These are phyloP conservation scores for Phyllostachys edulis DNA, from an alignment of 176 grass and related monocot genomes.

Conservation along the genomic window DNA sequence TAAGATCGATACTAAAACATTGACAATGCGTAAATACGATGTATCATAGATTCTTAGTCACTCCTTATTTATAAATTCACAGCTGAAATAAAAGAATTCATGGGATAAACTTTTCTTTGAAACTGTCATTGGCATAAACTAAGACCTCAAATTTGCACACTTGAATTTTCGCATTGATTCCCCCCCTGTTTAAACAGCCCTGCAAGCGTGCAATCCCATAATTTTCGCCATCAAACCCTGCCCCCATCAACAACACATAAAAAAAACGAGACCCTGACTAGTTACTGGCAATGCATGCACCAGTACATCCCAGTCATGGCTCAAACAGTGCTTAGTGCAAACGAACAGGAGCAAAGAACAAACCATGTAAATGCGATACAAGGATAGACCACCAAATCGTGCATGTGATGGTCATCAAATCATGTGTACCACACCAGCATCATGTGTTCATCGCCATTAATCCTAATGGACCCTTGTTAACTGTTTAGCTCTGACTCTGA, in stretches of 20 bases:
- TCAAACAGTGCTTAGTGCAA: background rate
- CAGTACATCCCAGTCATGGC: background rate
- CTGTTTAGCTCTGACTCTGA: background rate
- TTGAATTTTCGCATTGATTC: background rate
- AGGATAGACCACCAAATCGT: conserved; percentile 33
- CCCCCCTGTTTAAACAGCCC: background rate
- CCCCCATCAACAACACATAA: background rate
- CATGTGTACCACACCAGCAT: conserved; percentile 5
- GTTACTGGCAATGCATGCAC: conserved; percentile 1
- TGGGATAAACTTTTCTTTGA: too few relatives aligned
- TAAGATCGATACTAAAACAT: too few relatives aligned
- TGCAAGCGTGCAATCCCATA: background rate
- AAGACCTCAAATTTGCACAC: too few relatives aligned
- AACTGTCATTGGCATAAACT: too few relatives aligned
- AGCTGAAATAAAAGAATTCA: too few relatives aligned
- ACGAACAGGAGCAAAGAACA: conserved; percentile 24
- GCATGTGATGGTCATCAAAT: conserved; percentile 4
- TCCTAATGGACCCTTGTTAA: conserved; percentile 11
- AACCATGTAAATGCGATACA: conserved; percentile 10
- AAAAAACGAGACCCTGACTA: background rate
- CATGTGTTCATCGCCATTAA: background rate
- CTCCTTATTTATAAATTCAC: too few relatives aligned
- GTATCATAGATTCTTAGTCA: too few relatives aligned
- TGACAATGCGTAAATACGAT: too few relatives aligned
- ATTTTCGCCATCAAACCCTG: background rate